Evolutionary conservation across 345 rosid species (phyloP).

Genomic region (Stellera chamaejasme): DNA sequence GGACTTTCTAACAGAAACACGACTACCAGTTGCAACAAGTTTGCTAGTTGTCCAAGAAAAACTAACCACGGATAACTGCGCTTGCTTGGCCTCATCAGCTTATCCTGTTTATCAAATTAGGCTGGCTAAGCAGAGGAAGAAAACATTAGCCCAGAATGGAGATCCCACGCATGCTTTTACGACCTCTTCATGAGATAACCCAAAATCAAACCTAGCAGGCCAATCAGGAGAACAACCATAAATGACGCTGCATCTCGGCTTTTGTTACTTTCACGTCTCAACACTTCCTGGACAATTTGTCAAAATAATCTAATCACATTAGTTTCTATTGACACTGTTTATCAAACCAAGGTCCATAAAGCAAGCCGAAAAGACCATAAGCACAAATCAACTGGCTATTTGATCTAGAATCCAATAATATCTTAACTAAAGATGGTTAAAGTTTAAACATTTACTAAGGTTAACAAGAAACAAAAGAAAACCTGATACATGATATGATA

Average conservation of each 20-base stretch:
- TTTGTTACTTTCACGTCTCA: constrained; percentile 41
- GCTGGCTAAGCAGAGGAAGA: constrained; percentile 16
- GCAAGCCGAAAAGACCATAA: too few relatives aligned
- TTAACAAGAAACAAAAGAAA: too few relatives aligned
- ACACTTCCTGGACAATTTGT: constrained; percentile 33
- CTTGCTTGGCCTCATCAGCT: constrained; percentile 11
- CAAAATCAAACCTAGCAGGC: constrained; percentile 50
- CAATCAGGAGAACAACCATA: constrained; percentile 44
- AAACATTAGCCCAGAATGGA: constrained; percentile 4
- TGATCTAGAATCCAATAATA: too few relatives aligned
- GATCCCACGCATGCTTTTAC: constrained; percentile 8
- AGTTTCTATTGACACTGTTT: constrained; percentile 1
- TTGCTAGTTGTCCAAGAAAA: constrained; percentile 21
- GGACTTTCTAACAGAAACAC: constrained; percentile 9
- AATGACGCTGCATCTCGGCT: constrained; percentile 36
- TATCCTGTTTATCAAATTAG: constrained; percentile 22
- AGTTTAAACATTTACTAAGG: too few relatives aligned
- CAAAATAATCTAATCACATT: constrained; percentile 1
- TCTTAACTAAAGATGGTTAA: too few relatives aligned
- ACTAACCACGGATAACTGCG: constrained; percentile 22
- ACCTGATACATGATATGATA: too few relatives aligned
- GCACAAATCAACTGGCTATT: too few relatives aligned
- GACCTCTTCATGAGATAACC: constrained; percentile 62
- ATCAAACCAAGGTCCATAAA: too few relatives aligned
- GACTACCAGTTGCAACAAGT: constrained; percentile 17